phyloP scores from a whole-genome alignment of 2,329 filamentous ascomycete genomes.

The Ceratocystis eucalypticola region DNA sequence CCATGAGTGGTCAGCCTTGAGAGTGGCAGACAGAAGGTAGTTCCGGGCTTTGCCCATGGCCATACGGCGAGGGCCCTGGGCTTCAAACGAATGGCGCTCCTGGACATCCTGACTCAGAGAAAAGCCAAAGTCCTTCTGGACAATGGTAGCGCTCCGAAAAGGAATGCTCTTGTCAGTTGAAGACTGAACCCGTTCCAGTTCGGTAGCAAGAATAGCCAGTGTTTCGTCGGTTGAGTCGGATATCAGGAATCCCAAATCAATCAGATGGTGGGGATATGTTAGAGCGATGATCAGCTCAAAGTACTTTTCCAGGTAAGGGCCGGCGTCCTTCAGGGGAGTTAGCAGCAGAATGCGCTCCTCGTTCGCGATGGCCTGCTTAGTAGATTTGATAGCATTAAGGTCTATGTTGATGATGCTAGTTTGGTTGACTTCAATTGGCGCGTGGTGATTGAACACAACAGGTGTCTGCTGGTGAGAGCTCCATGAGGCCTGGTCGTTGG shows the following conservation, averaged over 20 bases:
- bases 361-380: conserved; percentile 62
- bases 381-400: conserved; percentile 74
- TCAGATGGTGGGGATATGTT: conserved; percentile 87
- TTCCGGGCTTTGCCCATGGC: conserved; percentile 83
- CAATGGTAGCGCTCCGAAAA: conserved; percentile 71
- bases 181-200: conserved; percentile 78
- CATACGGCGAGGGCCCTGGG: conserved; percentile 81
- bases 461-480: conserved; percentile 78
- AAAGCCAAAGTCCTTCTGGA: conserved; percentile 83
- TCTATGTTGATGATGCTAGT: conserved; percentile 66
- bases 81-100: conserved; percentile 71
- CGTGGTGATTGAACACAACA: conserved; percentile 91
- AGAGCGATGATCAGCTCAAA: conserved; percentile 85
- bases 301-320: conserved; percentile 69
- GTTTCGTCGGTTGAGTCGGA: conserved; percentile 88
- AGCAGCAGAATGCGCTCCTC: conserved; percentile 81
- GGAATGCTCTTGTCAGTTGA: conserved; percentile 58
- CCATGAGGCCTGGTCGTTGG: conserved; percentile 86
- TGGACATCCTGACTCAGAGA: conserved; percentile 64
- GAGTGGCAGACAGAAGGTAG: conserved; percentile 67
- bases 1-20: conserved; percentile 94
- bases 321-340: conserved; percentile 83
- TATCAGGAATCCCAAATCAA: conserved; percentile 89
- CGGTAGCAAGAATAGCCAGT: conserved; percentile 66
- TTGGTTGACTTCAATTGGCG: conserved; percentile 71